Base-by-base conservation (phyloP, 2,329 filamentous ascomycete species). In the Fusarium ramigenum region DNA sequence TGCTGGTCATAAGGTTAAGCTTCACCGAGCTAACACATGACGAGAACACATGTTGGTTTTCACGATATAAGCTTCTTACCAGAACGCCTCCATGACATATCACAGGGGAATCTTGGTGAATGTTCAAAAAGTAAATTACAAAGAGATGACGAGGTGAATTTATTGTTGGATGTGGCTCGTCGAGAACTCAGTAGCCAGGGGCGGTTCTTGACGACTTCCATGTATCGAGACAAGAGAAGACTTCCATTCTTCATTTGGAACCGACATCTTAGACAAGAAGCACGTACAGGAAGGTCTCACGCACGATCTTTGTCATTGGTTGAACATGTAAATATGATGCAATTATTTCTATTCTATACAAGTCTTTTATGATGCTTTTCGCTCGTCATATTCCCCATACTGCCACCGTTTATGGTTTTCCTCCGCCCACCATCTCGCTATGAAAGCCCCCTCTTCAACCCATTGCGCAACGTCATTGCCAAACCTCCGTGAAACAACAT, bases 321-420 rank as follows among this genome's bases (percentile, higher is more conserved):
- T 34, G 6, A 52, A 52, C 23, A 40, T 40, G 10, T 30, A 30
- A 25, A 54, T 28, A 4, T 40, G 19, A 39, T 54, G 23, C n/a
- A 28, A 54, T 54, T 54, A 18, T n/a, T 54, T 7, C 5, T 40
- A 28, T 54, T 54, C 19, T 30, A 30, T 54, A 9, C 3, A 54
- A n/a, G 3, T 2, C 7, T 25, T 23, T 53, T 9, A 54, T 3
- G 19, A 4, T 12, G 10, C 7, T 39, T 18, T 18, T 16, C 50
- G 14, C 23, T 66, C 40, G 0, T 52, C 60, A 30, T 73, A 70
- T 25, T 59, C 36, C 15, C 66, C 75, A 67, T 78, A 80, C 44
- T 78, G 79, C 76, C 79, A 82, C 64, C 80, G 78, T 64, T 79
- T 81, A 39, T 72, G 73, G 56, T 82, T 81, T 47, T 82, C 80